A percentile compares a stretch with the other conserved stretches of the same genome.
These are phyloP conservation scores for Coemansia javaensis DNA, from an alignment of 192 early-diverging fungal species.

Conservation along the genomic window DNA sequence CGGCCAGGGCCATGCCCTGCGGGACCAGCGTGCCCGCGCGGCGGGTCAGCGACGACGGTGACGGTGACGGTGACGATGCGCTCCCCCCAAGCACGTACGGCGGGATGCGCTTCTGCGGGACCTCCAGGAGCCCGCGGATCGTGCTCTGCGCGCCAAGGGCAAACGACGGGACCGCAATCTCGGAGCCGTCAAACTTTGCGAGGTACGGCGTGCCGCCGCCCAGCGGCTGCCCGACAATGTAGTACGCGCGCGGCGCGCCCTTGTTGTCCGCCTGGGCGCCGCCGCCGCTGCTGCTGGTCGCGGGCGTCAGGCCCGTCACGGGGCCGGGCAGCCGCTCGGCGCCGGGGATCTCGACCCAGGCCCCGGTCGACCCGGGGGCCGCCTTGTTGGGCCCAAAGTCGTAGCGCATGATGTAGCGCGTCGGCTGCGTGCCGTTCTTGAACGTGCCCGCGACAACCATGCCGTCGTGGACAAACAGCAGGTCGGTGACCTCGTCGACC, in stretches of 20 bases:
- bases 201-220: conserved; percentile 47
- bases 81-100: conserved; percentile 32
- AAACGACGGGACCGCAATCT: conserved; percentile 29
- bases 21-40: conserved; percentile 24
- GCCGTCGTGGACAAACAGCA: conserved; percentile 33
- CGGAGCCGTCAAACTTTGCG: conserved; percentile 50
- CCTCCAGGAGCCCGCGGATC: conserved; percentile 22
- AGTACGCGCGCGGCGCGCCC: conserved; percentile 20
- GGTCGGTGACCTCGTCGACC: conserved; percentile 33
- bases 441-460: conserved; percentile 56
- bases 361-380: no score
- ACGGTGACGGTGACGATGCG: background rate
- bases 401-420: conserved; percentile 48
- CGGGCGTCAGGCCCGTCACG: conserved; percentile 41
- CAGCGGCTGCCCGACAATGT: conserved; percentile 20
- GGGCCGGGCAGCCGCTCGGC: conserved; percentile 52
- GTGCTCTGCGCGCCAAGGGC: conserved; percentile 26
- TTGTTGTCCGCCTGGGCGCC: conserved; percentile 11
- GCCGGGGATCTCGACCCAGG: conserved; percentile 46
- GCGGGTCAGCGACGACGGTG: conserved; percentile 7
- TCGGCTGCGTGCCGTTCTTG: conserved; percentile 45
- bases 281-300: conserved; percentile 2
- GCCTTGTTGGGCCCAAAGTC: conserved; percentile 45
- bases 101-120: conserved; percentile 34
- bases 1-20: conserved; percentile 32